A percentile compares a stretch with the other conserved stretches of the same genome.
Evolutionary conservation across 805 yeast genomes (phyloP).

Genomic region (Hanseniaspora mollemarum): DNA sequence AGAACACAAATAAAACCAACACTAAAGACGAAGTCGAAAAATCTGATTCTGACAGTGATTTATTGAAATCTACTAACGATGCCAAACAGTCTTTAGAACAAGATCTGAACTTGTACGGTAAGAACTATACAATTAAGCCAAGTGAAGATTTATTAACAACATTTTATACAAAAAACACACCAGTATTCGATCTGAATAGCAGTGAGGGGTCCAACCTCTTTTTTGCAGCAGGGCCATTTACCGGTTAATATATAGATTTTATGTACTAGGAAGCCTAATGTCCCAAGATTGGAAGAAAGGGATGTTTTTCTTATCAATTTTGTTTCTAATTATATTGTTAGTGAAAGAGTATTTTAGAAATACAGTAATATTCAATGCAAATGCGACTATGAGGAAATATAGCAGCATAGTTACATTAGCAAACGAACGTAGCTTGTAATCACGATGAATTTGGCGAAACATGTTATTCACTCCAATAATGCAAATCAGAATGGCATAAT

Average conservation of each 20-base stretch:
- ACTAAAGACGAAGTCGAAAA: constrained; percentile 6
- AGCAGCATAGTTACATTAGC: neutral
- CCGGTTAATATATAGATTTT: constrained; percentile 25
- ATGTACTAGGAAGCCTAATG: neutral
- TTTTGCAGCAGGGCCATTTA: constrained; percentile 83
- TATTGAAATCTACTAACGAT: constrained; percentile 21
- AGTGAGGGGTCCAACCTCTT: constrained; percentile 74
- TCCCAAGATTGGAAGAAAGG: constrained; percentile 11
- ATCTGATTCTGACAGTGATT: constrained; percentile 17
- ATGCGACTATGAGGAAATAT: neutral
- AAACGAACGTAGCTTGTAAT: neutral
- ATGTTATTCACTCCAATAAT: neutral
- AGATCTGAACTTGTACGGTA: constrained; percentile 39
- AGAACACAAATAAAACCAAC: constrained; percentile 18
- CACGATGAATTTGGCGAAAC: neutral
- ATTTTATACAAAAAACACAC: constrained; percentile 85
- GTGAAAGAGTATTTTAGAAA: neutral
- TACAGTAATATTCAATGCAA: neutral
- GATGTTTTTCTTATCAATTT: constrained; percentile 8
- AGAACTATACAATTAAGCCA: constrained; percentile 62
- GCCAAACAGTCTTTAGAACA: constrained; percentile 13
- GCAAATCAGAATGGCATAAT: neutral
- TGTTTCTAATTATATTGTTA: constrained; percentile 8
- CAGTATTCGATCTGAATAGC: constrained; percentile 84
- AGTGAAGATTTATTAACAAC: constrained; percentile 86